Evolutionary conservation across 2,329 filamentous ascomycete species (phyloP), one percentile per base, ranked within the genome.

Genomic region (Aureobasidium melanogenum): DNA sequence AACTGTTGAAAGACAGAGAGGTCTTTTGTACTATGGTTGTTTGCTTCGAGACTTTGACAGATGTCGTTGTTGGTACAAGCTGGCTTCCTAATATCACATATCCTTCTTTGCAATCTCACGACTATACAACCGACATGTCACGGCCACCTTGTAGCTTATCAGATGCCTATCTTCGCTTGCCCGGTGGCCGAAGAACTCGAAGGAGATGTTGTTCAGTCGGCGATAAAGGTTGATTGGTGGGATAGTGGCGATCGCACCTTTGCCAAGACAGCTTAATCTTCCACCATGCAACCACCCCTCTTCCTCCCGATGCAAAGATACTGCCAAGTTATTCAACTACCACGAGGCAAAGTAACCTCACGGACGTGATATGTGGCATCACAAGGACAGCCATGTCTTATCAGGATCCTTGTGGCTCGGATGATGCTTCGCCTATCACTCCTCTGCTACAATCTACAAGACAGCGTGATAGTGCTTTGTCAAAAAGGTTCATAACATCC

Each of bases 371-470:
- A 32, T 56, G 39, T 14, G 38, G 54, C 38, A 47, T 57, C 54
- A 57, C 41, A n/a, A 26, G 54, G 54, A 24, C 22, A 47, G 22
- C 1, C 28, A 57, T 57, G 54, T 36, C 41, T 36, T 57, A 46
- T 57, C 54, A 47, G 10, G 19, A 57, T 47, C 24, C 28, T 24
- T 46, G 39, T 24, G 34, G 26, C 19, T n/a, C n/a, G 6, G 38
- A 44, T 10, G 54, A 57, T n/a, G 39, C 54, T 26, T 46, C 54
- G 54, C 54, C 54, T 57, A 47, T 57, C 54, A 57, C 54, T 28
- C 54, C 54, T 43, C 22, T 57, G 30, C 54, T 57, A 36, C 54
- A 38, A 14, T 46, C 30, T 24, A 38, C 39, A 22, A 24, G 28
- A 38, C 39, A 24, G 41, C 54, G 38, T 57, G 41, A 28, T 46